These are phyloP conservation scores for Colletotrichum sansevieriae DNA, from an alignment of 2,329 filamentous ascomycete species.

Conservation along the genomic window DNA sequence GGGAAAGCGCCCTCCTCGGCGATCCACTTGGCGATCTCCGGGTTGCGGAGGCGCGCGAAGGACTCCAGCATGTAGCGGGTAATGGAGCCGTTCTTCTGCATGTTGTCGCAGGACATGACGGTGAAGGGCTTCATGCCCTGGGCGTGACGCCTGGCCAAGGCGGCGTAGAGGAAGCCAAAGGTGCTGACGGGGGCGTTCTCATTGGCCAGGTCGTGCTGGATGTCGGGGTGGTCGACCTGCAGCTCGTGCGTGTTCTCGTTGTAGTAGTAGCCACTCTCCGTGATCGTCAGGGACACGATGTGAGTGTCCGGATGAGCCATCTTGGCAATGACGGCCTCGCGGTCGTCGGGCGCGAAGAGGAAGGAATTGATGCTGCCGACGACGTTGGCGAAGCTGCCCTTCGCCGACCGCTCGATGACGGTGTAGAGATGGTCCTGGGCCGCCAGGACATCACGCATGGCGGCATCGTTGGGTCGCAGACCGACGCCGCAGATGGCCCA, in stretches of 20 bases:
- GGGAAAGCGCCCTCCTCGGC: conserved; percentile 62
- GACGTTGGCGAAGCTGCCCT: conserved; percentile 61
- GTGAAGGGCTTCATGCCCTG: conserved; percentile 65
- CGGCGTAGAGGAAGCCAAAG: conserved; percentile 66
- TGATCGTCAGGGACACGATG: conserved; percentile 68
- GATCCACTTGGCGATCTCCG: conserved; percentile 64
- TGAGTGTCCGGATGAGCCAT: conserved; percentile 67
- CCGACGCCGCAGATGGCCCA: conserved; percentile 67
- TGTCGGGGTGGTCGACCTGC: conserved; percentile 61
- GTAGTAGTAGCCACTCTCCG: conserved; percentile 69
- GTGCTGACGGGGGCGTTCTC: conserved; percentile 59
- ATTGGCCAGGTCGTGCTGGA: conserved; percentile 62
- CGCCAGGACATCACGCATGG: conserved; percentile 63
- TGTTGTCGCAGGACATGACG: conserved; percentile 68
- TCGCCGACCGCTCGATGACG: conserved; percentile 65
- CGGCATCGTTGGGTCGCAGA: conserved; percentile 62
- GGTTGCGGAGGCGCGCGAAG: conserved; percentile 62
- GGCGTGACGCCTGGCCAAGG: conserved; percentile 59
- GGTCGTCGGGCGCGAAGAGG: conserved; percentile 65
- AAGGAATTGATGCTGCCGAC: conserved; percentile 66
- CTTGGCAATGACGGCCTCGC: conserved; percentile 65
- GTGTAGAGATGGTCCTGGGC: conserved; percentile 67
- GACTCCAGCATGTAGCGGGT: conserved; percentile 64
- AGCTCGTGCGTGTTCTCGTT: conserved; percentile 70
- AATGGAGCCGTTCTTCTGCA: conserved; percentile 69